Base-by-base conservation (phyloP, 2,329 filamentous ascomycete genomes). In the Cercospora sp. region DNA sequence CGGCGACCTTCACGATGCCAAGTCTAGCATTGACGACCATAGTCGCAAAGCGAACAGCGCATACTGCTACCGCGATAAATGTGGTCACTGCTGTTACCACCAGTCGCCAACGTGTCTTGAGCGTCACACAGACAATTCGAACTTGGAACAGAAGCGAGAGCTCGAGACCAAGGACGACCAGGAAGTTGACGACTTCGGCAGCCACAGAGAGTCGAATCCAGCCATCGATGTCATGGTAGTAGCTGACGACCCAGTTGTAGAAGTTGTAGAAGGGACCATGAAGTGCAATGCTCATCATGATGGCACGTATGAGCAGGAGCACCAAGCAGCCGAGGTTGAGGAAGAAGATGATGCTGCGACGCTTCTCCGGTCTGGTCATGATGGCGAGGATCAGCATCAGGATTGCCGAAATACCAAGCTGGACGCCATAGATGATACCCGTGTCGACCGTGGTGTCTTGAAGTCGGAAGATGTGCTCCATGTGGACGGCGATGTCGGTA, bases 331-430 rank as follows among this genome's bases (percentile, higher is more conserved):
- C 68, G 21, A 86, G 72, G 76, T 94, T 93, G 74, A 93, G 82
- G 70, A 89, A 75, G 77, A 91, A 91, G 21, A 92, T 85, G 0
- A 83, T 76, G 1, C 89, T 89, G 63, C 81, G 81, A 68, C 91
- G 86, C 77, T 92, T 93, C 71, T 87, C 82, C 0, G 82, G 77
- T 21, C 87, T 87, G 0, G 91, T 93, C 78, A 94, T 84, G 67
- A 90, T 80, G 10, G 93, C 80, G 2, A 94, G 81, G 32, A 91
- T 83, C 53, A 90, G 72, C 18, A 94, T 81, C 74, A 93, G 86
- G 69, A 90, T 80, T 66, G 89, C 71, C 58, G 86, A 87, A 26
- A 90, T 87, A 32, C 92, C 92, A 62, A 93, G 83, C 77, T 94
- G 91, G 18, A 85, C 81, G 63, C 87, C 89, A 77, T 90, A 92